phyloP scores from a whole-genome alignment of 768 basidiomycete species.

The Vishniacozyma victoriae region DNA sequence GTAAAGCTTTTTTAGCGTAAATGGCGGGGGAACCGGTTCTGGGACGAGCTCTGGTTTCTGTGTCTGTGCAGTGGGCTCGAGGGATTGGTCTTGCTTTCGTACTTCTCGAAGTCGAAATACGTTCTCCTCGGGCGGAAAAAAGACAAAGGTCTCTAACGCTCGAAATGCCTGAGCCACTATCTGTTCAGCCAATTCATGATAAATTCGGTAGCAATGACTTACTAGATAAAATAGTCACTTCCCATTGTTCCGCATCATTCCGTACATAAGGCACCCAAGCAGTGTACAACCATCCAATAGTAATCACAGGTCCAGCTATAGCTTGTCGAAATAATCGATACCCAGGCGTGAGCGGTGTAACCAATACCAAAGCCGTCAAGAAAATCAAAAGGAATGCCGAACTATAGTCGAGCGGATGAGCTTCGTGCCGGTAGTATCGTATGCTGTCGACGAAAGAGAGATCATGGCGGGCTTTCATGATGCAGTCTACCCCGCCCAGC shows the following conservation, averaged over 20 bases:
- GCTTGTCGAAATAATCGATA: constrained; percentile 19
- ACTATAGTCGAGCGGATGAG: neutral
- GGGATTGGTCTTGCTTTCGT: no score
- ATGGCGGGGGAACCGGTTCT: constrained; percentile 27
- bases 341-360: constrained; percentile 18
- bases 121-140: constrained; percentile 28
- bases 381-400: constrained; percentile 1
- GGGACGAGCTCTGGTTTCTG: constrained; percentile 3
- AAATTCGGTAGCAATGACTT: neutral
- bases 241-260: constrained; percentile 8
- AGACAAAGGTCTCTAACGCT: constrained; percentile 16
- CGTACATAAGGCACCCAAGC: neutral
- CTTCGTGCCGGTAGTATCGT: neutral
- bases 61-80: no score
- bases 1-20: constrained; percentile 26
- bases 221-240: constrained; percentile 3
- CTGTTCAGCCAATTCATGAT: neutral
- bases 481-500: neutral
- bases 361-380: constrained; percentile 1
- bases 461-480: neutral
- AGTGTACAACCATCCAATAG: constrained; percentile 1
- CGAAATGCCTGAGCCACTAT: constrained; percentile 3
- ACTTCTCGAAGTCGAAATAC: constrained; percentile 11
- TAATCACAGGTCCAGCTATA: neutral
- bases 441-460: neutral